Evolutionary conservation across 305 asterid species (phyloP).

Genomic region (Fraxinus albicans): DNA sequence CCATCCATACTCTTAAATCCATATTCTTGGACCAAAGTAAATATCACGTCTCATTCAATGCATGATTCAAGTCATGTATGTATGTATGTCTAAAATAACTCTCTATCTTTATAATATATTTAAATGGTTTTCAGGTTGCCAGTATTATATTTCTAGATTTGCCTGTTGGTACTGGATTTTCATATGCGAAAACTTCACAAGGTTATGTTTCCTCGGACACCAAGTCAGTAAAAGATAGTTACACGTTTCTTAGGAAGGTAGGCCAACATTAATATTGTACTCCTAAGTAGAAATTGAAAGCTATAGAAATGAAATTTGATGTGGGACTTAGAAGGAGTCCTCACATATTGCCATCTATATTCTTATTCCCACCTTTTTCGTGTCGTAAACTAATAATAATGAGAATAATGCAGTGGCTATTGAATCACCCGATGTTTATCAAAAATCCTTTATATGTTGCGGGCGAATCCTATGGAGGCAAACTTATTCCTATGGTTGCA

Average conservation of each 20-base stretch:
- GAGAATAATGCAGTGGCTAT: conserved; percentile 34
- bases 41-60: not conserved
- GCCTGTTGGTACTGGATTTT: conserved; percentile 32
- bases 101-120: not conserved
- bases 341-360: not conserved
- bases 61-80: not conserved
- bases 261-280: not conserved
- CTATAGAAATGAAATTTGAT: not conserved
- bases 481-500: conserved; percentile 25
- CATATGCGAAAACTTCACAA: conserved; percentile 12
- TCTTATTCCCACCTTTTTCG: not conserved
- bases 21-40: conserved; percentile 30
- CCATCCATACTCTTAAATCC: conserved; percentile 17
- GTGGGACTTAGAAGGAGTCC: not conserved
- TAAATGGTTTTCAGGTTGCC: conserved; percentile 20
- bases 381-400: not conserved
- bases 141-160: conserved; percentile 27
- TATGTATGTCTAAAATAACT: not conserved
- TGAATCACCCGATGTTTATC: conserved; percentile 28
- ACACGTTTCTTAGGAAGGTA: not conserved
- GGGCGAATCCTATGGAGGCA: conserved; percentile 41
- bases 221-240: not conserved
- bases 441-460: conserved; percentile 28
- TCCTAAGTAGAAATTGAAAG: not conserved
- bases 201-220: conserved; percentile 3